These are phyloP conservation scores for Penicillium nucicola DNA, from an alignment of 495 filamentous ascomycete genomes.

Conservation along the genomic window DNA sequence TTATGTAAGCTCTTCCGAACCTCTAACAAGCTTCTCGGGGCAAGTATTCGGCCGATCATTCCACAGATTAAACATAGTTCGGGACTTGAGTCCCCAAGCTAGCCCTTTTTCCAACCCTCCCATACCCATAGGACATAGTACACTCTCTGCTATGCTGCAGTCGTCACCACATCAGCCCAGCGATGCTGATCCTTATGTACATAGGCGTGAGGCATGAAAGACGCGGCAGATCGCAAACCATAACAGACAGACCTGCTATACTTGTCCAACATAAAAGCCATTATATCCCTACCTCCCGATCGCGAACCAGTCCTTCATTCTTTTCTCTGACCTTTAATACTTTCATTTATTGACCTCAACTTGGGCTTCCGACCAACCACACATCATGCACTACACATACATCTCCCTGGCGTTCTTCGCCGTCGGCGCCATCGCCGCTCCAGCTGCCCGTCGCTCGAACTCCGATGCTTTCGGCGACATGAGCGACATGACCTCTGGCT, in stretches of 20 bases:
- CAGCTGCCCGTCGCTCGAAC: conserved; percentile 8
- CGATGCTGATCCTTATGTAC: conserved; percentile 16
- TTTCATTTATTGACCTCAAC: conserved; percentile 8
- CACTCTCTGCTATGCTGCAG: conserved; percentile 13
- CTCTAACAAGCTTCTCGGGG: not conserved
- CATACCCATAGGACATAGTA: conserved; percentile 6
- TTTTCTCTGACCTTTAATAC: conserved; percentile 13
- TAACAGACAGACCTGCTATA: conserved; percentile 6
- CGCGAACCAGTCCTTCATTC: conserved; percentile 5
- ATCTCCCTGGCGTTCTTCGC: conserved; percentile 23
- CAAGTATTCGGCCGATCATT: conserved; percentile 19
- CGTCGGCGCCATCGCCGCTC: conserved; percentile 19
- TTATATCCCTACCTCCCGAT: conserved; percentile 9
- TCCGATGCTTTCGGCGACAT: conserved; percentile 8
- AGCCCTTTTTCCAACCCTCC: conserved; percentile 3
- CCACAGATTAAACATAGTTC: conserved; percentile 8
- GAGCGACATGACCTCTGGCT: not conserved
- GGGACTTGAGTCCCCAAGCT: not conserved
- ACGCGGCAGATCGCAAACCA: conserved; percentile 6
- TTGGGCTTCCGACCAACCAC: not conserved
- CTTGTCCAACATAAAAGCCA: conserved; percentile 16
- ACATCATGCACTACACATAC: conserved; percentile 22
- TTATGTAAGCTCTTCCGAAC: not conserved
- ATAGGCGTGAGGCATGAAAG: conserved; percentile 18
- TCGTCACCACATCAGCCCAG: conserved; percentile 10